These are phyloP conservation scores for Immersiella caudata DNA, from an alignment of 495 filamentous ascomycete species.

Conservation along the genomic window DNA sequence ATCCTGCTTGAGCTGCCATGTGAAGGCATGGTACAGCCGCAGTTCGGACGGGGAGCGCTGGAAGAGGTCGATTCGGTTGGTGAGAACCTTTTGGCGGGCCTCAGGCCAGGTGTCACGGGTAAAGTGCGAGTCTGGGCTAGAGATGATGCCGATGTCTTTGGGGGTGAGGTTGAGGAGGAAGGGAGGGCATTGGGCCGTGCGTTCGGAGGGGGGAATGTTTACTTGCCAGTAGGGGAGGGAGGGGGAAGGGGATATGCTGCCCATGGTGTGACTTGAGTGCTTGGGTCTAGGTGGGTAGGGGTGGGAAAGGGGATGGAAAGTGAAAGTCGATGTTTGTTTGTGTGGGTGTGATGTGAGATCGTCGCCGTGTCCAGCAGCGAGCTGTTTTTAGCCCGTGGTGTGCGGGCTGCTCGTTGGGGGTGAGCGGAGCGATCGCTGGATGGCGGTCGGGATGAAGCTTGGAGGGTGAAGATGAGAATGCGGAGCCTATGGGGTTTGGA, in stretches of 20 bases:
- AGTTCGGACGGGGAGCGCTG: constrained; percentile 73
- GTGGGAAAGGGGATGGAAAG: neutral
- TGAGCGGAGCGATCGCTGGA: neutral
- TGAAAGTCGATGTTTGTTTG: neutral
- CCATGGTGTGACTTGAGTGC: constrained; percentile 20
- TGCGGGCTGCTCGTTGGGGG: neutral
- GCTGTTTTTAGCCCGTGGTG: neutral
- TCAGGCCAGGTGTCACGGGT: constrained; percentile 61
- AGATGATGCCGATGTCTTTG: constrained; percentile 64
- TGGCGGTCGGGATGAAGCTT: neutral
- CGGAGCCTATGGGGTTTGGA: neutral
- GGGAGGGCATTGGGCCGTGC: constrained; percentile 67
- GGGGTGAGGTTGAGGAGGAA: constrained; percentile 60
- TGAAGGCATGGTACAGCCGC: constrained; percentile 70
- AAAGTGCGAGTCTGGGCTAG: constrained; percentile 65
- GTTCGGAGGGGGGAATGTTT: constrained; percentile 66
- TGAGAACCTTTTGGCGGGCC: constrained; percentile 61
- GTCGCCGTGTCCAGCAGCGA: neutral
- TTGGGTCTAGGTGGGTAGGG: neutral
- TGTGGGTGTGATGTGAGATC: neutral
- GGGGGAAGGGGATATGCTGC: constrained; percentile 30
- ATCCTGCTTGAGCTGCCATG: constrained; percentile 59
- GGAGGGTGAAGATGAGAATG: neutral
- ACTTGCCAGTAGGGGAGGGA: constrained; percentile 75
- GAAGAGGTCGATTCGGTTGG: constrained; percentile 73